phyloP scores from a whole-genome alignment of 1,284 basidiomycete genomes.

The Heliocybe sulcata region DNA sequence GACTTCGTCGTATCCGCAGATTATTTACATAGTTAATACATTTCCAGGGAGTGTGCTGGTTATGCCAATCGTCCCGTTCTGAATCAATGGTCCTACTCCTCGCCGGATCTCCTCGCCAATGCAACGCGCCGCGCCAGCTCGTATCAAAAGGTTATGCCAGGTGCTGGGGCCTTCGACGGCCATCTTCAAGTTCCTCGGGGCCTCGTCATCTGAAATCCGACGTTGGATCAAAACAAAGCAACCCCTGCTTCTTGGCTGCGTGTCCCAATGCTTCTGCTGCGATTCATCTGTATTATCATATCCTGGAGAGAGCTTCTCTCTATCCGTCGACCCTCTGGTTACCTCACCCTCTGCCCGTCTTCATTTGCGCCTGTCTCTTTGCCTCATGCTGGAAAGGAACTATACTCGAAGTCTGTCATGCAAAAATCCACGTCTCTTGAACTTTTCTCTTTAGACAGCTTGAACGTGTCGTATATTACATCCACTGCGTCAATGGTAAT shows the following conservation, averaged over 20 bases:
- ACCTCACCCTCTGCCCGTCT: neutral
- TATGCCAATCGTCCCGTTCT: neutral
- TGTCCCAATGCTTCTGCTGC: no score
- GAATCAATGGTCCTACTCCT: neutral
- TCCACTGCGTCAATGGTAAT: neutral
- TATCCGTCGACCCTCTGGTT: neutral
- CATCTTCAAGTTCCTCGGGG: neutral
- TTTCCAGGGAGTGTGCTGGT: neutral
- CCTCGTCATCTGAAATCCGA: neutral
- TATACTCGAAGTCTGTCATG: neutral
- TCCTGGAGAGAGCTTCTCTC: neutral
- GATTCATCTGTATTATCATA: neutral
- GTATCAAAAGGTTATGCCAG: neutral
- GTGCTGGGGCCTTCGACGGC: neutral
- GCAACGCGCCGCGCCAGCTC: neutral
- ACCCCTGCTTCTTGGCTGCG: neutral
- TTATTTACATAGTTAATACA: neutral
- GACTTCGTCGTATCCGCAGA: neutral
- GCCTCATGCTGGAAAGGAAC: neutral
- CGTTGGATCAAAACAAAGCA: neutral
- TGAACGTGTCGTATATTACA: neutral
- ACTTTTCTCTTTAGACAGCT: neutral
- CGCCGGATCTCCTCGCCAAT: neutral
- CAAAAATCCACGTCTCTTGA: no score
- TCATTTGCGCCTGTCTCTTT: neutral